These are phyloP conservation scores for Sporobolomyces phaffii DNA, from an alignment of 768 basidiomycete species.

Conservation along the genomic window DNA sequence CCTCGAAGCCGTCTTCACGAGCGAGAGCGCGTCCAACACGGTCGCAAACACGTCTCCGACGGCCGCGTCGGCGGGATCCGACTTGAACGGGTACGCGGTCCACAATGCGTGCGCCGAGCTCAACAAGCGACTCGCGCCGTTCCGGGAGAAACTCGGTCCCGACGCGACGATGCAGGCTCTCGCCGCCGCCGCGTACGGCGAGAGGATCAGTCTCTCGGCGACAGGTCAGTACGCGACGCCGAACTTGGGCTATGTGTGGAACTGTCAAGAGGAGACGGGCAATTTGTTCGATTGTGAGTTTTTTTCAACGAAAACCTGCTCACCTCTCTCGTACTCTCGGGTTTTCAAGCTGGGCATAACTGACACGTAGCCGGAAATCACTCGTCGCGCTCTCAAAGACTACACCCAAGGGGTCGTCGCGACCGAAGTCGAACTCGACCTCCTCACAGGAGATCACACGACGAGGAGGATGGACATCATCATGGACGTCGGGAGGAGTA, in stretches of 20 bases:
- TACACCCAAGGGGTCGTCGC: slow-evolving; percentile 37
- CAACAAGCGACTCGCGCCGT: slow-evolving; percentile 38
- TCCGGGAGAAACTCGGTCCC: slow-evolving; percentile 33
- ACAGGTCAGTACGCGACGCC: slow-evolving; percentile 30
- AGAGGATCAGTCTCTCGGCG: slow-evolving; percentile 35
- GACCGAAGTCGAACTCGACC: slow-evolving; percentile 42
- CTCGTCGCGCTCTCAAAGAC: slow-evolving; percentile 21
- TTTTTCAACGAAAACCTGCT: background rate
- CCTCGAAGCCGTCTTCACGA: slow-evolving; percentile 39
- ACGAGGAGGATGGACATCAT: slow-evolving; percentile 32
- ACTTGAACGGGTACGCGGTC: slow-evolving; percentile 39
- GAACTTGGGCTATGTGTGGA: slow-evolving; percentile 34
- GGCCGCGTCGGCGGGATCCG: slow-evolving; percentile 25
- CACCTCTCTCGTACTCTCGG: background rate
- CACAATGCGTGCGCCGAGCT: slow-evolving; percentile 42
- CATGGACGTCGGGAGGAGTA: slow-evolving; percentile 36
- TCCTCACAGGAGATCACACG: slow-evolving; percentile 39
- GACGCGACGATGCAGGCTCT: slow-evolving; percentile 37
- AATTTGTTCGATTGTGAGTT: slow-evolving; percentile 29
- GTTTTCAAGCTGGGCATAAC: background rate
- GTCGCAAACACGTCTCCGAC: slow-evolving; percentile 40
- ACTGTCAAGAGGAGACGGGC: slow-evolving; percentile 5
- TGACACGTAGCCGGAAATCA: rapidly evolving
- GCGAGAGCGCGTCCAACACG: slow-evolving; percentile 39
- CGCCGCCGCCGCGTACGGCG: slow-evolving; percentile 36